Evolutionary conservation across 2,329 filamentous ascomycete species (phyloP), one percentile per base, ranked within the genome.

Genomic region (Botryotinia convoluta): DNA sequence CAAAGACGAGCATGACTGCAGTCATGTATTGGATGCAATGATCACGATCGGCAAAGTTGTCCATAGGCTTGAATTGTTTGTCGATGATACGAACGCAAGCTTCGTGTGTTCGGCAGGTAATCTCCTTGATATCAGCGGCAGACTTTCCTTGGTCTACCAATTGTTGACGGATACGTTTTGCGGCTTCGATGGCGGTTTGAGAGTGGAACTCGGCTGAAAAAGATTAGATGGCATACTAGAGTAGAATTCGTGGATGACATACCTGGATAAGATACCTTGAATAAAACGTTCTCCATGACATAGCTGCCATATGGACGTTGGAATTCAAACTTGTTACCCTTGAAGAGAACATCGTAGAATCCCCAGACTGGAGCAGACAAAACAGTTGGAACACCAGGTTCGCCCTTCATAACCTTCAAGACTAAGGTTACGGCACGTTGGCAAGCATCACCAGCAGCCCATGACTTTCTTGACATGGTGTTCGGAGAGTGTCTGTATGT

Each of bases 1-100:
- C 94, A 84, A 95, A 98, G 78, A 92, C 92, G 78, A 99, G 92
- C 94, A 98, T 98, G 80, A 94, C 94, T 77, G 95, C 87, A 82
- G 94, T 93, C 96, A 99, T 99, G 90, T 99, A 99, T 87, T 98
- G 96, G 79, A 99, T 95, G 86, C 96, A 99, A 89, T 99, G 96
- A 85, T 99, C 96, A 81, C 96, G 94, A 86, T 99, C 96, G 81
- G 96, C 96, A 82, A 98, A 99, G 90, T 99, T 99, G 87, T 98
- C 95, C 93, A 99, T 97, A 79, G 95, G 91, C 89, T 98, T 98
- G 89, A 97, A 97, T 86, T 99, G 96, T 89, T 99, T 99, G 89
- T 99, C 96, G 81, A 99, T 99, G 85, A 99, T 99, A 81, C 96
- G 94, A 82, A 99, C 90, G 86, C 96, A 98, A 74, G 96, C 96